Evolutionary conservation across 768 basidiomycete genomes (phyloP), one percentile per base, ranked within the genome.

Genomic region (Mycena epipterygia): DNA sequence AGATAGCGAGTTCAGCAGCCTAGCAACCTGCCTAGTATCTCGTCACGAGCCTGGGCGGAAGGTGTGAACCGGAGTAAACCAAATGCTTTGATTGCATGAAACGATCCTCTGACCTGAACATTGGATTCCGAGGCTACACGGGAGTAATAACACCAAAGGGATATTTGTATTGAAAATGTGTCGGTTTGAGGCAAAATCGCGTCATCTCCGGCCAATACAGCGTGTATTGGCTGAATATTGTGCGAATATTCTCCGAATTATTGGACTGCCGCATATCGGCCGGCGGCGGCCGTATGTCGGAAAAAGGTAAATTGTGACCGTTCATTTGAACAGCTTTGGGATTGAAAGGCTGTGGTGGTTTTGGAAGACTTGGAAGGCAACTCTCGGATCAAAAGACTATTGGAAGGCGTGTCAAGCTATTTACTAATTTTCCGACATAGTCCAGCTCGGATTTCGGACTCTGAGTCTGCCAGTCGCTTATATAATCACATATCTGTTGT

Each of bases 131-230:
- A 49, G 48, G 25, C 48, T 49, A 49, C 48, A 49, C 48, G 25
- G 48, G 48, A 49, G 48, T 49, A 27, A 49, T 29, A 49, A 49
- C 23, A 49, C 12, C 23, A 25, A 29, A 49, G 23, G 48, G 48
- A 49, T n/a, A n/a, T 49, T 49, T 49, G 25, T 11, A 16, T 49
- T 49, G 39, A 41, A 41, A 41, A 41, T 41, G 39, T 49, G 48
- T 49, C 48, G 48, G 48, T 49, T 49, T 49, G 48, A 49, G 48
- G 48, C 48, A 49, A 49, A 49, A 49, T 49, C 48, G 48, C 48
- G 48, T 49, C 25, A 49, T 49, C 48, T 29, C 48, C 48, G 48
- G 48, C 48, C 48, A 49, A 49, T 49, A 49, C 48, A 46, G n/a
- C 44, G 39, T 41, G 39, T 41, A 41, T 41, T 41, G 39, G 39